A percentile compares a stretch with the other conserved stretches of the same genome.
Conservation (phyloP, 2,329 filamentous ascomycete genomes). For the Arthroderma sp. region DNA sequence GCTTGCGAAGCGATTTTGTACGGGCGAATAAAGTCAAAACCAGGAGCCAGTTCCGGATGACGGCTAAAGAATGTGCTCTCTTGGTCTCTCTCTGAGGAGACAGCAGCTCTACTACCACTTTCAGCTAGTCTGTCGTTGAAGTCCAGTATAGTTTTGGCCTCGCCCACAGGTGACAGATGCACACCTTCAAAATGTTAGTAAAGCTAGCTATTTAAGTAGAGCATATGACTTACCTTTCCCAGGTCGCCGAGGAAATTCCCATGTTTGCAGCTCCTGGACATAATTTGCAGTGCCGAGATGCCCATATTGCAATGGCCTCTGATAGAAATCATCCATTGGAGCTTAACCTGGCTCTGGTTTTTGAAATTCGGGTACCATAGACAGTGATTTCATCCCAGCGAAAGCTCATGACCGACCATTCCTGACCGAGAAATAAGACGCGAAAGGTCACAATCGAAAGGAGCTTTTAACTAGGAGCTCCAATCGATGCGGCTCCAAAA, state of each 20-base stretch:
- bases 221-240: constrained; percentile 14
- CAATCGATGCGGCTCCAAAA: no score
- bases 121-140: no score
- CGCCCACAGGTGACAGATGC: no score
- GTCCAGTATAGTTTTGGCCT: no score
- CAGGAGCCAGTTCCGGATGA: constrained; percentile 25
- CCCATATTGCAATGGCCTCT: constrained; percentile 37
- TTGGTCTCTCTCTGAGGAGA: background rate
- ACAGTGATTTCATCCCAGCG: no score
- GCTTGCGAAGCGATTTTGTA: constrained; percentile 22
- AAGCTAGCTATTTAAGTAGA: background rate
- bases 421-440: no score
- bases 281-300: constrained; percentile 43
- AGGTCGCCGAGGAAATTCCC: constrained; percentile 35
- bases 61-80: constrained; percentile 16
- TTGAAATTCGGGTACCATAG: no score
- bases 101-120: no score
- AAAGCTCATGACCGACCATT: no score
- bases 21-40: constrained; percentile 16
- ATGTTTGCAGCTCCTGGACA: constrained; percentile 32
- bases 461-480: no score
- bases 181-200: background rate
- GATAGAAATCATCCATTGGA: background rate
- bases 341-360: no score
- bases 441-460: no score